Percentiles rank a stretch among this genome's conserved stretches.
These are phyloP conservation scores for Leccinum colubrinum DNA, from an alignment of 1,284 basidiomycete genomes.

Conservation along the genomic window DNA sequence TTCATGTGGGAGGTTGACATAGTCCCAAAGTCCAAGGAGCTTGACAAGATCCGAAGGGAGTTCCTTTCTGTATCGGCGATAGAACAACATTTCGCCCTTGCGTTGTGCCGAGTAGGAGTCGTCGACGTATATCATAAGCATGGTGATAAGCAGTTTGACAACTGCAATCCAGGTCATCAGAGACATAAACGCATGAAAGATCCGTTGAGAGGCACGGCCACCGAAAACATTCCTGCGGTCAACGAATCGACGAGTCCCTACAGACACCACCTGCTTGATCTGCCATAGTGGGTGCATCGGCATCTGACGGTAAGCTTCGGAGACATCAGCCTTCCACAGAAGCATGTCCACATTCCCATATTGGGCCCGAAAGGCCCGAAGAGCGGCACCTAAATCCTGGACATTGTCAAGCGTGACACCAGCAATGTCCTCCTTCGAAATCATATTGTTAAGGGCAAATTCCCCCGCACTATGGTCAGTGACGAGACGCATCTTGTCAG, in stretches of 20 bases:
- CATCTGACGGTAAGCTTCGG: slow-evolving; percentile 35
- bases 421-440: slow-evolving; percentile 21
- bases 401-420: slow-evolving; percentile 27
- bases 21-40: too few species aligned
- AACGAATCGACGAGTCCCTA: slow-evolving; percentile 25
- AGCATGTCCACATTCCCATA: background rate
- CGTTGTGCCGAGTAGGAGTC: slow-evolving; percentile 25
- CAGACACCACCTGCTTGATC: slow-evolving; percentile 37
- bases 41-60: too few species aligned
- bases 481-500: slow-evolving; percentile 38
- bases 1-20: too few species aligned
- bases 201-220: slow-evolving; percentile 18
- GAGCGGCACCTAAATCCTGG: slow-evolving; percentile 1
- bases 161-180: slow-evolving; percentile 38
- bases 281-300: slow-evolving; percentile 44
- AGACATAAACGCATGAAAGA: slow-evolving; percentile 34
- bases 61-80: slow-evolving; percentile 8
- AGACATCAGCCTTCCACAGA: slow-evolving; percentile 38
- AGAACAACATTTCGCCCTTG: slow-evolving; percentile 14
- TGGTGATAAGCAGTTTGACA: background rate
- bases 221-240: slow-evolving; percentile 38
- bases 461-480: slow-evolving; percentile 36
- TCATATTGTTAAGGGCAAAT: slow-evolving; percentile 39
- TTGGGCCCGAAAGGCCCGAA: background rate
- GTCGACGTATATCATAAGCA: slow-evolving; percentile 33